Percentiles rank a stretch among this genome's conserved stretches.
These are phyloP conservation scores for Vitis labrusca DNA, from an alignment of 164 flowering plant species.

Conservation along the genomic window DNA sequence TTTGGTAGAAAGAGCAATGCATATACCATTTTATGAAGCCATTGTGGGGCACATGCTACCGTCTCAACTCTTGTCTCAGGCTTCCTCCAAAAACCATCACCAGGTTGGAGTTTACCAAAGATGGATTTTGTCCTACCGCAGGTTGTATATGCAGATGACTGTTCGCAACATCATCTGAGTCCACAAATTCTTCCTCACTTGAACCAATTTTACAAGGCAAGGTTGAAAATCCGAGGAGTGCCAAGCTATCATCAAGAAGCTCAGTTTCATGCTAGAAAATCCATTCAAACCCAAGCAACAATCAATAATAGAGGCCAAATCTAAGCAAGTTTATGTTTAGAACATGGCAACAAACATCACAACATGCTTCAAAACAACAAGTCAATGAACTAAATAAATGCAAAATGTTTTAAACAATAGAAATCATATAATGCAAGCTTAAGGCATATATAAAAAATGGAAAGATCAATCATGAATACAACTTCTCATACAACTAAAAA, in stretches of 20 bases:
- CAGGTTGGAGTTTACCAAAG: conserved; percentile 48
- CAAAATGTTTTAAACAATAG: too few relatives aligned
- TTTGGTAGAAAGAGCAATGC: background rate
- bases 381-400: too few relatives aligned
- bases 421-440: too few relatives aligned
- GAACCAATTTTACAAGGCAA: conserved; percentile 60
- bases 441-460: too few relatives aligned
- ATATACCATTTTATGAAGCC: conserved; percentile 81
- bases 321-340: too few relatives aligned
- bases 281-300: background rate
- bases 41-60: conserved; percentile 53
- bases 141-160: conserved; percentile 45
- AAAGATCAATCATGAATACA: too few relatives aligned
- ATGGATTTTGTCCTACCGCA: conserved; percentile 35
- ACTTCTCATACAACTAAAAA: too few relatives aligned
- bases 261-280: conserved; percentile 68
- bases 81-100: conserved; percentile 39
- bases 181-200: conserved; percentile 82
- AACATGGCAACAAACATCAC: too few relatives aligned
- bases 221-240: conserved; percentile 59
- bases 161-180: conserved; percentile 72
- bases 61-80: conserved; percentile 62
- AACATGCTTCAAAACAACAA: too few relatives aligned
- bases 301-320: background rate
- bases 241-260: conserved; percentile 83